These are phyloP conservation scores for Lathyrus aphaca DNA, from an alignment of 306 rosid genomes.

Conservation along the genomic window DNA sequence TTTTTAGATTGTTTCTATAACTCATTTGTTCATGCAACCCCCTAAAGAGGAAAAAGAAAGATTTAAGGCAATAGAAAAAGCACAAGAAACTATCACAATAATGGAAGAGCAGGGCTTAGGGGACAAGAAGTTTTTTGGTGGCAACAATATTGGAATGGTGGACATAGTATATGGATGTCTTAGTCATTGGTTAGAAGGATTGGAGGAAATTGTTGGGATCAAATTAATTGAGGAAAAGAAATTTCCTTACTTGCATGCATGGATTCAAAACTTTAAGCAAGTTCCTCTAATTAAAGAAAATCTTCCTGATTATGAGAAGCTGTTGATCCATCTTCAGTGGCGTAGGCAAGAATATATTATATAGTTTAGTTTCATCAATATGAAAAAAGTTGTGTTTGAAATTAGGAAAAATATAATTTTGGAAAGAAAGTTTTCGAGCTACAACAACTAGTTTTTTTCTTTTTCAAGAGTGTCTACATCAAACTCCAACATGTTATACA, in stretches of 20 bases:
- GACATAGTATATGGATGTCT: slow-evolving; percentile 53
- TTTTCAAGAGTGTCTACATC: too few species aligned
- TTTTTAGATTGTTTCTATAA: slow-evolving; percentile 20
- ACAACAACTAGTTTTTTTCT: too few species aligned
- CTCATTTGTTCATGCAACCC: slow-evolving; percentile 32
- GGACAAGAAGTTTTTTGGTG: slow-evolving; percentile 51
- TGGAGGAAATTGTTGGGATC: slow-evolving; percentile 47
- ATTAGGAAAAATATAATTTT: too few species aligned
- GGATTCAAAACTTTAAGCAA: slow-evolving; percentile 47
- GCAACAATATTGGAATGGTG: slow-evolving; percentile 43
- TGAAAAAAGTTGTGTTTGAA: neutral
- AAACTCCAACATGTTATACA: too few species aligned
- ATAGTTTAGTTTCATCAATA: neutral
- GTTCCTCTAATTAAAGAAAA: slow-evolving; percentile 43
- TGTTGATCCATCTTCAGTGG: slow-evolving; percentile 44
- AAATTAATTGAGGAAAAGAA: slow-evolving; percentile 45
- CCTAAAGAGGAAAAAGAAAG: slow-evolving; percentile 40
- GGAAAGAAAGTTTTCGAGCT: too few species aligned
- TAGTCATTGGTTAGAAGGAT: slow-evolving; percentile 49
- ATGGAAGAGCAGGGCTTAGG: slow-evolving; percentile 49
- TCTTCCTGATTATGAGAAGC: slow-evolving; percentile 40
- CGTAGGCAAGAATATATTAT: slow-evolving; percentile 17
- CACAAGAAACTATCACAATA: slow-evolving; percentile 31
- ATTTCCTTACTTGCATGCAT: slow-evolving; percentile 40
- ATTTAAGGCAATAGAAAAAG: slow-evolving; percentile 28